These are phyloP conservation scores for Macrolepiota albuminosa DNA, from an alignment of 768 basidiomycete genomes.

Conservation along the genomic window DNA sequence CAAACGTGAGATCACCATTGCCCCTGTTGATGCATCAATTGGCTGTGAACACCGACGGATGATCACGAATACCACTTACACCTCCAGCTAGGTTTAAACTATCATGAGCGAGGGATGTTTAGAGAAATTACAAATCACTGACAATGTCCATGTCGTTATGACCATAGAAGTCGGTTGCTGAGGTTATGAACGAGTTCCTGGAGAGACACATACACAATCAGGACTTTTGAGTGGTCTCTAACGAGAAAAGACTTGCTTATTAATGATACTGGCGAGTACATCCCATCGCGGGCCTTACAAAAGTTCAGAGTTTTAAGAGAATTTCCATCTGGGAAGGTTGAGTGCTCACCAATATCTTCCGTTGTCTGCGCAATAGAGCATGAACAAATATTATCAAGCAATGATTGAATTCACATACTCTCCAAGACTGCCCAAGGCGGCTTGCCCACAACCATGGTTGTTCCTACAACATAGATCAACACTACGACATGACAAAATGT, in stretches of 20 bases:
- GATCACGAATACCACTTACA: constrained; percentile 28
- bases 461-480: constrained; percentile 27
- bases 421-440: constrained; percentile 62
- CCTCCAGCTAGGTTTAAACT: constrained; percentile 38
- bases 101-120: neutral
- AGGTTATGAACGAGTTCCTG: constrained; percentile 65
- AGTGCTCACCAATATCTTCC: constrained; percentile 34
- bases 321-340: neutral
- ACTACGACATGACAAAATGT: neutral
- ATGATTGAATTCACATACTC: constrained; percentile 30
- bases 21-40: constrained; percentile 33
- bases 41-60: neutral
- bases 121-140: constrained; percentile 1
- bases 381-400: neutral
- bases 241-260: constrained; percentile 34
- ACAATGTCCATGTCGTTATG: constrained; percentile 73
- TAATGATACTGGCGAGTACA: constrained; percentile 53
- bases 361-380: constrained; percentile 38
- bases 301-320: neutral
- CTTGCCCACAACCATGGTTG: constrained; percentile 47
- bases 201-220: neutral
- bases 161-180: constrained; percentile 61
- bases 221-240: neutral
- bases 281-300: constrained; percentile 38
- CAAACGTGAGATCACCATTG: constrained; percentile 56